Conservation (phyloP, 1,139 yeast genomes). For the Diutina mesorugosa region DNA sequence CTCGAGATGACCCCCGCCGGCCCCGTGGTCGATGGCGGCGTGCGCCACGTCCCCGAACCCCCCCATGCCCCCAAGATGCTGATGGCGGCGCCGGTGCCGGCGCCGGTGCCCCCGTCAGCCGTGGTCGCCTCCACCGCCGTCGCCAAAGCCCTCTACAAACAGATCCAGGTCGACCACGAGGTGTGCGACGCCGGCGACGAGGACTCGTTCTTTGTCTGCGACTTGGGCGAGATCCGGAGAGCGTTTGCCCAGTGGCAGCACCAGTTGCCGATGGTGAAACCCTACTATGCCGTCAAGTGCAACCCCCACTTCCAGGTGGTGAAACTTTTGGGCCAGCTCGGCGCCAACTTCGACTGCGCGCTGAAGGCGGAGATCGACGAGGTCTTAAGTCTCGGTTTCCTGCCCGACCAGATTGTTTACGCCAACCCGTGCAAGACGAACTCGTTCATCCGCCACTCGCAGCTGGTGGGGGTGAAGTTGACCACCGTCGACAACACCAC, state of each 20-base stretch:
- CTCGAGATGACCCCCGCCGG: background rate
- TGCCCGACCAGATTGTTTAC: constrained; percentile 60
- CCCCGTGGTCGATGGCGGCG: background rate
- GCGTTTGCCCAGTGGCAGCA: constrained; percentile 49
- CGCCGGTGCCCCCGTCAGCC: background rate
- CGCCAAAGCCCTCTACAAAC: constrained; percentile 28
- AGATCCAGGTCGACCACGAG: constrained; percentile 39
- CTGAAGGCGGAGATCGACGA: constrained; percentile 72
- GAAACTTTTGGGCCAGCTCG: constrained; percentile 41
- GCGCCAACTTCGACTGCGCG: constrained; percentile 88
- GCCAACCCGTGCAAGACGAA: constrained; percentile 92
- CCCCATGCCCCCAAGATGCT: background rate
- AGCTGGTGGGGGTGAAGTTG: constrained; percentile 38
- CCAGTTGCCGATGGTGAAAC: constrained; percentile 61
- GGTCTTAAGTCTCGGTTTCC: constrained; percentile 49
- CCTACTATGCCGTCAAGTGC: constrained; percentile 91
- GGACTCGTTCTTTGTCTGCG: constrained; percentile 83
- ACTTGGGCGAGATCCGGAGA: constrained; percentile 58
- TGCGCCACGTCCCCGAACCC: background rate
- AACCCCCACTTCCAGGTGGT: constrained; percentile 63
- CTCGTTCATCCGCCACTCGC: constrained; percentile 67
- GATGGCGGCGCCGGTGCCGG: background rate
- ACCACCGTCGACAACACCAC: constrained; percentile 88
- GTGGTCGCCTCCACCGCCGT: constrained; percentile 9
- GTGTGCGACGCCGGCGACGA: constrained; percentile 68